A percentile compares a stretch with the other conserved stretches of the same genome.
Conservation (phyloP, 768 basidiomycete genomes). For the Tricholoma saponaceum region DNA sequence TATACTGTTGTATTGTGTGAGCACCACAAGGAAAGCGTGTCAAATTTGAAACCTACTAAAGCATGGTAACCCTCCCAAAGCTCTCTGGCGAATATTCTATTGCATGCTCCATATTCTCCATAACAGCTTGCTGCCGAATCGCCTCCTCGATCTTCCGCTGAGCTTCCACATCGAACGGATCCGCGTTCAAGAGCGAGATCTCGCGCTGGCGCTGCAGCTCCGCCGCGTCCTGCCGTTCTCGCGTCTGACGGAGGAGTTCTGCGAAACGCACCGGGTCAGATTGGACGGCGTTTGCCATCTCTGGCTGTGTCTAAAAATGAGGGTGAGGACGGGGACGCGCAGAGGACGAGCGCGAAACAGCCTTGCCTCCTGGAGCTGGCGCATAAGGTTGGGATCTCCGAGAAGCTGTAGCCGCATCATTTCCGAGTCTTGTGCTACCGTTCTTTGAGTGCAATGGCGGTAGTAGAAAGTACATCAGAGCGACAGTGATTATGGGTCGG, state of each 20-base stretch:
- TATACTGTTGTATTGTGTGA: slow-evolving; percentile 47
- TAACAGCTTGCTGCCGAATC: slow-evolving; percentile 82
- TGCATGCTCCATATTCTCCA: slow-evolving; percentile 93
- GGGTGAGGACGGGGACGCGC: neutral
- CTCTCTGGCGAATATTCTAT: slow-evolving; percentile 90
- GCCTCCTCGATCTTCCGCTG: slow-evolving; percentile 92
- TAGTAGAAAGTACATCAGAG: neutral
- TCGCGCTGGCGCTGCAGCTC: slow-evolving; percentile 59
- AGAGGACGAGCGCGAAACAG: neutral
- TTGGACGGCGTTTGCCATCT: slow-evolving; percentile 69
- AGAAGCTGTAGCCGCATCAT: slow-evolving; percentile 87
- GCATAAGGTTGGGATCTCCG: slow-evolving; percentile 79
- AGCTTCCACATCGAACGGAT: slow-evolving; percentile 90
- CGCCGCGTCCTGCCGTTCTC: slow-evolving; percentile 46
- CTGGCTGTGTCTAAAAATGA: slow-evolving; percentile 67
- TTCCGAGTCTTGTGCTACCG: slow-evolving; percentile 78
- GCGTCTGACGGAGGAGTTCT: slow-evolving; percentile 60
- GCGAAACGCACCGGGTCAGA: slow-evolving; percentile 72
- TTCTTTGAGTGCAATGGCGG: slow-evolving; percentile 33
- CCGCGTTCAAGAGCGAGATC: slow-evolving; percentile 68
- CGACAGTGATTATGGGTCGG: neutral
- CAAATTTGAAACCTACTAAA: slow-evolving; percentile 63
- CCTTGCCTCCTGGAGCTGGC: slow-evolving; percentile 62
- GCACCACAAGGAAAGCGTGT: neutral
- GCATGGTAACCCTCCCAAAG: slow-evolving; percentile 94